Conservation (phyloP, 768 basidiomycete genomes). For the Coprinopsis strossmayeri region DNA sequence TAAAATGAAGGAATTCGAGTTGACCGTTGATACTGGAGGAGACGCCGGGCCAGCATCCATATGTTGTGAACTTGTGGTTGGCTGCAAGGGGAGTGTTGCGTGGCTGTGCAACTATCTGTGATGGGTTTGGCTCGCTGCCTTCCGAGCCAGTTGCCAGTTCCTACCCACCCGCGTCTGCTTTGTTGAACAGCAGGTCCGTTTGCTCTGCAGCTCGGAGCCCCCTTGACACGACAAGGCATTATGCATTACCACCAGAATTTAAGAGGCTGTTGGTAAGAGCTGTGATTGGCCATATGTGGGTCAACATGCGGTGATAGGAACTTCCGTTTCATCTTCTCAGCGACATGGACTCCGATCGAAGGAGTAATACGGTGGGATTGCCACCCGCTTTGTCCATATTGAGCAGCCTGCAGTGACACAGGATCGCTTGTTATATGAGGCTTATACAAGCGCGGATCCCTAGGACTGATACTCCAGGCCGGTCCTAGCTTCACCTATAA, state of each 20-base stretch:
- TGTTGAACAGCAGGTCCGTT: too few relatives aligned
- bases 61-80: conserved; percentile 2
- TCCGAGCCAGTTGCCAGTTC: too few relatives aligned
- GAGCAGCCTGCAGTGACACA: not conserved
- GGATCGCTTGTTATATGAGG: not conserved
- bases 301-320: too few relatives aligned
- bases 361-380: not conserved
- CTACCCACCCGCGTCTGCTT: too few relatives aligned
- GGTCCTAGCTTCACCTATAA: not conserved
- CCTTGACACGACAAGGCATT: too few relatives aligned
- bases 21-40: conserved; percentile 7
- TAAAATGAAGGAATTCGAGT: conserved; percentile 4
- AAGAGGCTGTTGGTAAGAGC: too few relatives aligned
- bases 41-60: conserved; percentile 11
- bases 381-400: not conserved
- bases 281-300: too few relatives aligned
- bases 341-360: not conserved
- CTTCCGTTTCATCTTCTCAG: not conserved
- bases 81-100: not conserved
- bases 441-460: not conserved
- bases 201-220: too few relatives aligned
- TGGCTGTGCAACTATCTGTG: not conserved
- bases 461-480: not conserved
- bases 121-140: too few relatives aligned
- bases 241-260: too few relatives aligned